Base-by-base conservation (phyloP, 805 yeast genomes). In the Kodamaea nitidulidarum region DNA sequence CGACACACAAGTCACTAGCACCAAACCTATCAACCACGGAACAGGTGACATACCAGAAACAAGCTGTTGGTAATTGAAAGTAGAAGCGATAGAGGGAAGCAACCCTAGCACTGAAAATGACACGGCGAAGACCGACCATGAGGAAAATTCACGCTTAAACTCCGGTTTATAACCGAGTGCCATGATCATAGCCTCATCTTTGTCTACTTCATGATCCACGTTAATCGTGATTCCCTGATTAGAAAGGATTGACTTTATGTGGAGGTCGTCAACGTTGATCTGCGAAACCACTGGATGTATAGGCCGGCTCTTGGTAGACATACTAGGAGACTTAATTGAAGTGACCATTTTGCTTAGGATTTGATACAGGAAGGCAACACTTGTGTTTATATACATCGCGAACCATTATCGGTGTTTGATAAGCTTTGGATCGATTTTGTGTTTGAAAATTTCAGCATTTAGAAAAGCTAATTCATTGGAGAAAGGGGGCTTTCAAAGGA, bases 111-210 rank as follows among this genome's bases (percentile, higher is more conserved):
- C 80, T 2, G 81, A 72, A 53, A 80, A 80, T 2, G 83, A 76
- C 30, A 81, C 81, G 22, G 80, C 75, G 51, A 79, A 79, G 3
- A 78, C 70, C 17, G 81, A 74, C 56, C 76, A 63, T 14, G 80
- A 58, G 11, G 75, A 66, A 50, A 80, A 81, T 42, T 71, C 76
- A 47, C 87, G 71, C 46, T 71, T 71, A 44, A 81, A 66, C 48
- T 81, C 87, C 46, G 75, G 82, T 54, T 76, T 76, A 55, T 78
- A 79, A 17, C 84, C 84, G 50, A 80, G 60, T 7, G 80, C 78
- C 49, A 75, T 54, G 32, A 76, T 74, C 51, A 70, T 58, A 25
- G 78, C 80, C 53, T 76, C 80, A 51, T 76, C 81, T 7, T 44
- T 32, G 44, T 63, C 71, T 7, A 74, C 60, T 14, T 52, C 70